Conservation (phyloP, 129 eudicot genomes). For the Flaveria ramosissima region DNA sequence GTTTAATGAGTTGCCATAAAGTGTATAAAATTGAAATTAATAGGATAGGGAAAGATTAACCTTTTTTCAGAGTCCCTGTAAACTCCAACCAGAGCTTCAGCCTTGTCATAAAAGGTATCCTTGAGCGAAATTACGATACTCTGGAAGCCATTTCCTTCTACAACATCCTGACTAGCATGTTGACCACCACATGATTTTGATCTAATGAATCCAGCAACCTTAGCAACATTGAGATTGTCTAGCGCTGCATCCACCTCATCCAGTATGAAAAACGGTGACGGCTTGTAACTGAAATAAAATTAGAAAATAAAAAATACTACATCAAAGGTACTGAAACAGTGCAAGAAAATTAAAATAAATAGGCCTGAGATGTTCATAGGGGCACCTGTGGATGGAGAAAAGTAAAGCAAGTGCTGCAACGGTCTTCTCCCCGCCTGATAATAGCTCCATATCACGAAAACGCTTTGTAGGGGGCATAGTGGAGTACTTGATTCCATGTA, state of each 20-base stretch:
- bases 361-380: slow-evolving; percentile 8
- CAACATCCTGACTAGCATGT: slow-evolving; percentile 40
- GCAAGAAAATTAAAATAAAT: neutral
- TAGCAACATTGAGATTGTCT: slow-evolving; percentile 87
- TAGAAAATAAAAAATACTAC: neutral
- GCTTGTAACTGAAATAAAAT: slow-evolving; percentile 64
- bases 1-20: slow-evolving; percentile 2
- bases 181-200: slow-evolving; percentile 76
- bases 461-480: slow-evolving; percentile 99
- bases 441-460: slow-evolving; percentile 93
- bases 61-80: slow-evolving; percentile 80
- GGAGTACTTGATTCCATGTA: slow-evolving; percentile 86
- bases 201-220: slow-evolving; percentile 91
- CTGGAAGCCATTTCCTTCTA: slow-evolving; percentile 77
- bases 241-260: slow-evolving; percentile 99
- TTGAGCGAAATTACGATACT: slow-evolving; percentile 95
- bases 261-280: slow-evolving; percentile 94
- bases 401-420: slow-evolving; percentile 98
- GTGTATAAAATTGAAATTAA: neutral
- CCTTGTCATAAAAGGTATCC: slow-evolving; percentile 97
- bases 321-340: neutral
- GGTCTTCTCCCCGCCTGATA: slow-evolving; percentile 98
- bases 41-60: slow-evolving; percentile 32
- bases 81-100: slow-evolving; percentile 96
- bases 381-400: slow-evolving; percentile 94